Evolutionary conservation across 1,284 basidiomycete genomes (phyloP), one percentile per base, ranked within the genome.

Genomic region (Moesziomyces parantarcticus): DNA sequence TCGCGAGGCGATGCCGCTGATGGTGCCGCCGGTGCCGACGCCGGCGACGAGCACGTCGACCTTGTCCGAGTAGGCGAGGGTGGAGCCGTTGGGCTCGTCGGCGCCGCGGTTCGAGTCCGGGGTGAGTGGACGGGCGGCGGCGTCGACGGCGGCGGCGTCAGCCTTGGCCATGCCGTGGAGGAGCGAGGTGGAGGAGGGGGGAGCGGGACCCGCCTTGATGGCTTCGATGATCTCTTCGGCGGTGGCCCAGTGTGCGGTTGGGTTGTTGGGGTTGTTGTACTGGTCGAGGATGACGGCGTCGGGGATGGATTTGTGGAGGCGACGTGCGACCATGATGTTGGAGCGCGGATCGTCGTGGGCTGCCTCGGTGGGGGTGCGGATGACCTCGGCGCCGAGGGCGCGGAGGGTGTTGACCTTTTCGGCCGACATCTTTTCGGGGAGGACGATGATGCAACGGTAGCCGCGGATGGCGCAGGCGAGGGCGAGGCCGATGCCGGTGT

Each of bases 321-420:
- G 88, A 76, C 89, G 87, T 18, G 94, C 94, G 59, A 96, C 90
- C 78, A 92, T 92, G 88, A 97, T 92, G 84, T 96, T 92, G 75
- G 91, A 92, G 51, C 93, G 90, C 14, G 92, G 91, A 10, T 90
- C 80, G 88, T 94, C 90, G 88, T 89, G 93, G 18, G 92, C 89
- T 3, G 92, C 93, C 70, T 91, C 91, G 25, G 89, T 94, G n/a
- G 95, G 95, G 13, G 96, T 98, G 56, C 96, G 90, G 52, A 98
- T 88, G 53, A 99, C 93, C 84, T 95, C 91, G 5, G 96, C 95
- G 11, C 96, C 96, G 3, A 98, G 87, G 0, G 94, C 93, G 58
- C 92, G 90, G 46, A 99, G 87, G 41, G 93, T 89, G 11, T 93
- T 92, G 86, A 96, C 94, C 85, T 99, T 99, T 86, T 99, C 95